These are phyloP conservation scores for Thymus quinquecostatus DNA, from an alignment of 257 asterid species.

Conservation along the genomic window DNA sequence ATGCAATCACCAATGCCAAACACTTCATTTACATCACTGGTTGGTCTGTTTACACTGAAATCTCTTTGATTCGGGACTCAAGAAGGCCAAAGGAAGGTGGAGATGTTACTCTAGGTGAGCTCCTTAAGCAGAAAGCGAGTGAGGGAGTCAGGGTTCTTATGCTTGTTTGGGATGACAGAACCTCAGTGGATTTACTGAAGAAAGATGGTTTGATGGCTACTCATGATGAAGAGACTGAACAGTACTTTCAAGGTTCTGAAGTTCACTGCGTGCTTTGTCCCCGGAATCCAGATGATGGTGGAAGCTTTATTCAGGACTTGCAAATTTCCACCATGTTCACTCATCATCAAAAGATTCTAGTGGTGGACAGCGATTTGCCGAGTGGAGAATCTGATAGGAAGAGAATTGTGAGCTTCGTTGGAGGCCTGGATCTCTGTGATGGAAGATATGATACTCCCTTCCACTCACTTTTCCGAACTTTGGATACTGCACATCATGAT, in stretches of 20 bases:
- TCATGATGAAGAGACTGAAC: slow-evolving; percentile 81
- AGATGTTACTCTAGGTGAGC: slow-evolving; percentile 74
- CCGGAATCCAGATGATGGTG: slow-evolving; percentile 91
- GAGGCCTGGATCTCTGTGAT: slow-evolving; percentile 93
- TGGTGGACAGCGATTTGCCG: slow-evolving; percentile 80
- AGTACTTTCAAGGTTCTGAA: slow-evolving; percentile 62
- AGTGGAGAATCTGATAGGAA: slow-evolving; percentile 56
- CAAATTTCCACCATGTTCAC: slow-evolving; percentile 92
- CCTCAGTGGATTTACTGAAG: slow-evolving; percentile 82
- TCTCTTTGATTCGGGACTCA: slow-evolving; percentile 74
- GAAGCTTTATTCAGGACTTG: slow-evolving; percentile 79
- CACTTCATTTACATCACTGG: slow-evolving; percentile 96
- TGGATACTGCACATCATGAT: slow-evolving; percentile 89
- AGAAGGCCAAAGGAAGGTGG: slow-evolving; percentile 88
- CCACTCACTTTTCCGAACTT: slow-evolving; percentile 87
- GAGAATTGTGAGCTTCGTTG: slow-evolving; percentile 84
- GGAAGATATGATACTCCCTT: slow-evolving; percentile 89
- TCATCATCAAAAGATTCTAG: slow-evolving; percentile 91
- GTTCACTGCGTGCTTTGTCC: slow-evolving; percentile 86
- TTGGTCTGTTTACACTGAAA: slow-evolving; percentile 91
- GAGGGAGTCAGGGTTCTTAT: slow-evolving; percentile 87
- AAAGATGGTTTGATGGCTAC: slow-evolving; percentile 95
- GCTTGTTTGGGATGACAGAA: slow-evolving; percentile 98
- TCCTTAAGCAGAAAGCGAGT: slow-evolving; percentile 77
- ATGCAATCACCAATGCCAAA: slow-evolving; percentile 84